Evolutionary conservation across 495 filamentous ascomycete genomes (phyloP).

Genomic region (Podospora australis): DNA sequence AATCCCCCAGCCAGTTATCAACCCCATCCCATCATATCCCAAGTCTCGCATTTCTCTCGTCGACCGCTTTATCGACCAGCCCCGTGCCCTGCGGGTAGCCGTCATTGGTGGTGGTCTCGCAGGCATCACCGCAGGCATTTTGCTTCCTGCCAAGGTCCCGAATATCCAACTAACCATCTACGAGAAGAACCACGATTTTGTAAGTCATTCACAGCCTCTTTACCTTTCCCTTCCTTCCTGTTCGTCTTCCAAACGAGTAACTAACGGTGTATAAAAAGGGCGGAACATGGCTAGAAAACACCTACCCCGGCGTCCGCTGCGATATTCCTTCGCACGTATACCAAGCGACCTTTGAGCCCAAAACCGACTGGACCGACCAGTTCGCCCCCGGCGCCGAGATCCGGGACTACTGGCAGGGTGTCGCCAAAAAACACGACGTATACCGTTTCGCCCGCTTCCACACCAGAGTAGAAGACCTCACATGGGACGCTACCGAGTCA

Average conservation of each 20-base stretch:
- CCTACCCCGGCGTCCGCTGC: conserved; percentile 62
- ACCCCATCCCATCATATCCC: conserved; percentile 14
- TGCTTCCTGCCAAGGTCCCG: conserved; percentile 50
- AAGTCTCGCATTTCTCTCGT: conserved; percentile 29
- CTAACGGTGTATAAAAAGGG: conserved; percentile 30
- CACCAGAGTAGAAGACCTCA: conserved; percentile 44
- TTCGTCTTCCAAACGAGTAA: not conserved
- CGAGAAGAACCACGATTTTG: conserved; percentile 65
- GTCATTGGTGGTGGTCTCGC: conserved; percentile 63
- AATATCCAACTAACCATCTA: conserved; percentile 57
- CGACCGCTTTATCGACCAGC: conserved; percentile 51
- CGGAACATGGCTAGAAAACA: conserved; percentile 68
- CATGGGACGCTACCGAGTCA: conserved; percentile 46
- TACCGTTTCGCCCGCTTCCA: conserved; percentile 47
- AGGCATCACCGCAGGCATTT: conserved; percentile 55
- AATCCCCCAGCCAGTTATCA: not conserved
- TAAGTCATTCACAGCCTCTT: too few species aligned
- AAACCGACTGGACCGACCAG: conserved; percentile 58
- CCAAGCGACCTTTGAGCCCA: conserved; percentile 59
- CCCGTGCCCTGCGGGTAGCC: conserved; percentile 49
- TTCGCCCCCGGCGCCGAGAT: conserved; percentile 62
- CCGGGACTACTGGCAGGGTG: conserved; percentile 54
- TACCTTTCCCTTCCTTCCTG: not conserved
- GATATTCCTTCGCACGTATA: conserved; percentile 71
- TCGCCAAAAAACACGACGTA: conserved; percentile 56